Percentiles rank a stretch among this genome's conserved stretches.
Conservation (phyloP, 257 asterid species). For the Oldenlandia corymbosa region DNA sequence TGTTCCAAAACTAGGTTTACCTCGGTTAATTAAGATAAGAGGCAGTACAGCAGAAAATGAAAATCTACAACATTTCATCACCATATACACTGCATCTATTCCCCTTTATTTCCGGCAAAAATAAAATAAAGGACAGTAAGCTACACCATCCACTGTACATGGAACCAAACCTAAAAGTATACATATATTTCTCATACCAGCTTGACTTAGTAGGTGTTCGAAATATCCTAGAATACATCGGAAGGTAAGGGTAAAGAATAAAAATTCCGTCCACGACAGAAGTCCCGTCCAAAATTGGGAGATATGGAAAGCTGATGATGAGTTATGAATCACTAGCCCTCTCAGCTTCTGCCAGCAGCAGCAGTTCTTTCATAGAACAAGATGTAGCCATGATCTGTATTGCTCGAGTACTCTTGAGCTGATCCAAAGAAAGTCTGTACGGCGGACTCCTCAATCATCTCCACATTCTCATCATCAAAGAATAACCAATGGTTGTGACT, state of each 20-base stretch:
- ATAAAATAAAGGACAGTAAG: slow-evolving; percentile 27
- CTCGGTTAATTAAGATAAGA: not conserved
- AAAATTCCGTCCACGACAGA: too few relatives aligned
- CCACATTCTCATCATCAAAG: slow-evolving; percentile 83
- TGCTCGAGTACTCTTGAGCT: slow-evolving; percentile 75
- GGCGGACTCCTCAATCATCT: slow-evolving; percentile 81
- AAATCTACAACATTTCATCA: slow-evolving; percentile 11
- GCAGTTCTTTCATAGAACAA: slow-evolving; percentile 58
- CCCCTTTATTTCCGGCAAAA: slow-evolving; percentile 28
- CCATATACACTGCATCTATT: slow-evolving; percentile 11
- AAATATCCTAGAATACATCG: slow-evolving; percentile 16
- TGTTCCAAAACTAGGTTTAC: not conserved
- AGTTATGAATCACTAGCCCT: slow-evolving; percentile 19
- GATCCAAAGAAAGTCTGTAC: slow-evolving; percentile 87
- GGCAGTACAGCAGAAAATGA: not conserved
- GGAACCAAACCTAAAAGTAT: slow-evolving; percentile 26
- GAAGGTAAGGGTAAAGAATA: slow-evolving; percentile 16
- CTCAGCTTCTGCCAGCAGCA: slow-evolving; percentile 39
- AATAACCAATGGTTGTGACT: slow-evolving; percentile 86
- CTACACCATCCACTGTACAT: slow-evolving; percentile 37
- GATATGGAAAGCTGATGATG: slow-evolving; percentile 9
- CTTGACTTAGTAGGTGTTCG: slow-evolving; percentile 14
- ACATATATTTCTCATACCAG: slow-evolving; percentile 29
- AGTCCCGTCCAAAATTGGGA: slow-evolving; percentile 13
- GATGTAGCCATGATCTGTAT: slow-evolving; percentile 84